phyloP scores from a whole-genome alignment of 768 basidiomycete species.

The Lactifluus pinguis region DNA sequence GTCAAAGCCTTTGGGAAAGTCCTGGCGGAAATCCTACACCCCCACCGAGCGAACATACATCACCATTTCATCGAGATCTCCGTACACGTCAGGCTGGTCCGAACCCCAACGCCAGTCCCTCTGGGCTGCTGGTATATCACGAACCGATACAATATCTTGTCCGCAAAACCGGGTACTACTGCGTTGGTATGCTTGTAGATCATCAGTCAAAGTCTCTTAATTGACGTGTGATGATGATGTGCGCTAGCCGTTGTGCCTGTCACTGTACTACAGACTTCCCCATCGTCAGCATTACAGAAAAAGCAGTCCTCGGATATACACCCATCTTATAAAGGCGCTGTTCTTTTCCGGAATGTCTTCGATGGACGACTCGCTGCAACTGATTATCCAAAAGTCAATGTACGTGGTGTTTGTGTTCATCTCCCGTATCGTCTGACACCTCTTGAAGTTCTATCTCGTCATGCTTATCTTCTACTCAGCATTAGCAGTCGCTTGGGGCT shows the following conservation, averaged over 20 bases:
- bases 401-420: slow-evolving; percentile 32
- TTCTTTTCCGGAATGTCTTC: slow-evolving; percentile 84
- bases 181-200: slow-evolving; percentile 58
- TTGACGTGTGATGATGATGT: not conserved
- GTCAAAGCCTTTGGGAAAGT: slow-evolving; percentile 45
- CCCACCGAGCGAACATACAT: slow-evolving; percentile 36
- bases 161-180: slow-evolving; percentile 87
- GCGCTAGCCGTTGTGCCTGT: slow-evolving; percentile 76
- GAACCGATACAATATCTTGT: slow-evolving; percentile 79
- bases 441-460: slow-evolving; percentile 68
- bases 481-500: slow-evolving; percentile 69
- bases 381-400: slow-evolving; percentile 96
- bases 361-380: slow-evolving; percentile 82
- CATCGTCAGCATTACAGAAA: slow-evolving; percentile 1
- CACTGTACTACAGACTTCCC: slow-evolving; percentile 48
- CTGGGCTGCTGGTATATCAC: slow-evolving; percentile 45
- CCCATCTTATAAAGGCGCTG: slow-evolving; percentile 66
- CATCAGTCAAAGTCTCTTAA: not conserved
- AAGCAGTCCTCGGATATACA: slow-evolving; percentile 50
- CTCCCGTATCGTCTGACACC: not conserved
- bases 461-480: slow-evolving; percentile 75
- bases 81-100: slow-evolving; percentile 23
- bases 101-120: slow-evolving; percentile 47
- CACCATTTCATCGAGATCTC: slow-evolving; percentile 17
- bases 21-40: slow-evolving; percentile 51